Conservation (phyloP, 345 rosid species). For the Aquilaria yunnanensis region DNA sequence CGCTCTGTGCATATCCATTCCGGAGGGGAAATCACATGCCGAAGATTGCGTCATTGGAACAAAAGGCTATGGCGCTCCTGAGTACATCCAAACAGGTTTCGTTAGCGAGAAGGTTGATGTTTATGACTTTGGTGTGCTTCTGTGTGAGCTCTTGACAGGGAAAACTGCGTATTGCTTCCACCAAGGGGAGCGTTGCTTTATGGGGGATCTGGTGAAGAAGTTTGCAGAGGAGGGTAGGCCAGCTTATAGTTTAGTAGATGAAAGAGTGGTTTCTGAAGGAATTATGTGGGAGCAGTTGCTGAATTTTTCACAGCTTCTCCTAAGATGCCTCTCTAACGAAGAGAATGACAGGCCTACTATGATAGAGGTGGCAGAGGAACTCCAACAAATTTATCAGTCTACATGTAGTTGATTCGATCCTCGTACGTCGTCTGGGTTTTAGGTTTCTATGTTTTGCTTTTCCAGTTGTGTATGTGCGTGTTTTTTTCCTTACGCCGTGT, state of each 20-base stretch:
- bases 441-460: no score
- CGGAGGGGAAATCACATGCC: slow-evolving; percentile 16
- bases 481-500: no score
- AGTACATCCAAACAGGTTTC: not conserved
- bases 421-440: no score
- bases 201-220: no score
- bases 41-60: slow-evolving; percentile 1
- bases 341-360: slow-evolving; percentile 20
- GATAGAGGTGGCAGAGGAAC: slow-evolving; percentile 18
- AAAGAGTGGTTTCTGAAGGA: not conserved
- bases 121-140: slow-evolving; percentile 12
- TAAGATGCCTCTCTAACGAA: not conserved
- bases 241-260: not conserved
- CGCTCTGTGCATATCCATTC: slow-evolving; percentile 5
- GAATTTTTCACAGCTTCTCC: not conserved
- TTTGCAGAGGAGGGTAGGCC: no score
- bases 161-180: not conserved
- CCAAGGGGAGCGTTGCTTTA: no score
- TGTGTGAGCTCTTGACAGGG: slow-evolving; percentile 18
- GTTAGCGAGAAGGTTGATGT: slow-evolving; percentile 25
- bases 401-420: no score
- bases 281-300: slow-evolving; percentile 3
- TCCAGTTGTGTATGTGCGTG: no score
- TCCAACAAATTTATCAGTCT: slow-evolving; percentile 2
- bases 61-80: slow-evolving; percentile 5